Base-by-base conservation (phyloP, 2,329 filamentous ascomycete genomes). In the Botrytis porri region DNA sequence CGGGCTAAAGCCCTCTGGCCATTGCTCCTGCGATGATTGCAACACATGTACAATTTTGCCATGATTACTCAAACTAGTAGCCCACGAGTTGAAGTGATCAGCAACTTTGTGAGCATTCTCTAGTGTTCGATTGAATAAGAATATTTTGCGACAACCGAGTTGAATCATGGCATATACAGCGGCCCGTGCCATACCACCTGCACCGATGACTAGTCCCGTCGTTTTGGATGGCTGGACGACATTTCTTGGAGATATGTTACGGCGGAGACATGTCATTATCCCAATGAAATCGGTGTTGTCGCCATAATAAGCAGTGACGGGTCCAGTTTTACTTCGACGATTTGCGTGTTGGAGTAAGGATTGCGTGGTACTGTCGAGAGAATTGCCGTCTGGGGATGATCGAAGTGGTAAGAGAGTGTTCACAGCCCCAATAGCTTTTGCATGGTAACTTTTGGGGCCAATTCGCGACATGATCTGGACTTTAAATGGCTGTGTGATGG, bases 221-320 rank as follows among this genome's bases (percentile, higher is more conserved):
- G 80, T 81, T 67, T 79, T 80, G 3, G 79, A 81, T 32, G 87
- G 84, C 4, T 88, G 85, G 0, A 91, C 86, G 2, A 88, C 88
- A 75, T 92, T 92, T 5, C 91, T 90, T 0, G 92, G 92, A 0
- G 92, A 94, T 2, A 94, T 84, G 2, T 92, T 92, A 45, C 91
- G 86, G 9, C 90, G 87, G 60, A 95, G 88, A 78, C 91, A 94
- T 4, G 90, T 91, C 70, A 90, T 85, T 60, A 95, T 92, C 8
- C 92, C 92, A 48, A 94, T 91, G 90, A 92, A 95, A 80, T 95
- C 92, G 0, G 92, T 94, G 74, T 95, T 95, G 73, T 94, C 92
- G 1, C 92, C 93, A 75, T 93, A 93, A 0, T 94, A 84, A 0
- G 90, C 91, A 75, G 88, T 87, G 10, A 93, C 88, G 0, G 89